Evolutionary conservation across 177 flowering plant species (phyloP).

Genomic region (Telopea speciosissima): DNA sequence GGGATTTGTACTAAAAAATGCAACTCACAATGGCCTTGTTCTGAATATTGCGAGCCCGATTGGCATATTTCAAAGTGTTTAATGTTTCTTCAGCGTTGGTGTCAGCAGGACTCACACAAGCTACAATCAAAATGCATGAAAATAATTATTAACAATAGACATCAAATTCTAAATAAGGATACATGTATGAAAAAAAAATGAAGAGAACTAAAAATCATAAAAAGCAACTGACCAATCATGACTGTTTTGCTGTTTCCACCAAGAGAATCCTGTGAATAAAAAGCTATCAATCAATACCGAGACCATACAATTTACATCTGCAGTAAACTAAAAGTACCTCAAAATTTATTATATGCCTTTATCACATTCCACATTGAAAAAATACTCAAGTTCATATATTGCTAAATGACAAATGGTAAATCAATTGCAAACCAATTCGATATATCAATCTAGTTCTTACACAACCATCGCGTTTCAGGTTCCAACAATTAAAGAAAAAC

Average conservation of each 20-base stretch:
- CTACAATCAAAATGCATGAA: constrained; percentile 22
- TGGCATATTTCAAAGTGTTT: constrained; percentile 93
- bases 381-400: too few species aligned
- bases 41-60: constrained; percentile 97
- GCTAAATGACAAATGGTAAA: not conserved
- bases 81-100: constrained; percentile 95
- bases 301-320: not conserved
- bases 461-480: not conserved
- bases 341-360: not conserved
- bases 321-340: not conserved
- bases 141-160: not conserved
- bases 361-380: not conserved
- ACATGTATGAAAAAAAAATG: not conserved
- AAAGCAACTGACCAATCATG: constrained; percentile 76
- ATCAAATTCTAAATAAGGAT: not conserved
- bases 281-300: not conserved
- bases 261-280: constrained; percentile 61
- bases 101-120: constrained; percentile 99
- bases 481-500: not conserved
- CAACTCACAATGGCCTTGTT: constrained; percentile 89
- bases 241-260: constrained; percentile 96
- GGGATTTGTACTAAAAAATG: too few species aligned
- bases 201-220: too few species aligned
- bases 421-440: not conserved
- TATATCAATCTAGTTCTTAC: not conserved